phyloP scores from a whole-genome alignment of 1,284 basidiomycete species.

The Coniophora puteana region DNA sequence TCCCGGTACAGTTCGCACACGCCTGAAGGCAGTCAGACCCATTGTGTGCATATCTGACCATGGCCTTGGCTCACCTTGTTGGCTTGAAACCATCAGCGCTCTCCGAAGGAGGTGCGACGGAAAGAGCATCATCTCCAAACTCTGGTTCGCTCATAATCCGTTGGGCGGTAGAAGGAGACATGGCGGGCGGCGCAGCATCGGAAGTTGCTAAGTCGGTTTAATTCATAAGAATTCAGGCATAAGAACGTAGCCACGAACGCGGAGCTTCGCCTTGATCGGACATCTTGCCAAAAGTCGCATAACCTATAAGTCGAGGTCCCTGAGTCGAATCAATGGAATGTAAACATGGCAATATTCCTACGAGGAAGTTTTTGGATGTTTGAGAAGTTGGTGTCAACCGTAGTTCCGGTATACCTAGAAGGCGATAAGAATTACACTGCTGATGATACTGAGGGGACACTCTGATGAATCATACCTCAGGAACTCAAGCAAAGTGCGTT shows the following conservation, averaged over 20 bases:
- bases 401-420: conserved; percentile 59
- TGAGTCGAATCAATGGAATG: conserved; percentile 38
- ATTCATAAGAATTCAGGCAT: conserved; percentile 8
- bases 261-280: conserved; percentile 17
- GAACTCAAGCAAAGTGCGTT: conserved; percentile 68
- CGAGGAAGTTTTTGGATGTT: conserved; percentile 71
- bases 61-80: conserved; percentile 35
- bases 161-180: conserved; percentile 1
- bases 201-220: not conserved
- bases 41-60: not conserved
- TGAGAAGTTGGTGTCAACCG: conserved; percentile 67
- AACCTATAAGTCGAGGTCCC: conserved; percentile 25
- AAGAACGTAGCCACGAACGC: conserved; percentile 9
- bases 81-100: conserved; percentile 35
- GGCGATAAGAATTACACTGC: too few species aligned
- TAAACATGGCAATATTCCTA: conserved; percentile 26
- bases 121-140: conserved; percentile 25
- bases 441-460: conserved; percentile 13
- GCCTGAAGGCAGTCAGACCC: conserved; percentile 30
- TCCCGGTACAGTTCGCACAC: conserved; percentile 50
- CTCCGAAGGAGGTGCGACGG: conserved; percentile 19
- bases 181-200: conserved; percentile 6
- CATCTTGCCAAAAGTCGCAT: conserved; percentile 30
- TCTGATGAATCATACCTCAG: conserved; percentile 49
- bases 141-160: conserved; percentile 13